Evolutionary conservation across 306 rosid genomes (phyloP).

Genomic region (Cucumis cinereus): DNA sequence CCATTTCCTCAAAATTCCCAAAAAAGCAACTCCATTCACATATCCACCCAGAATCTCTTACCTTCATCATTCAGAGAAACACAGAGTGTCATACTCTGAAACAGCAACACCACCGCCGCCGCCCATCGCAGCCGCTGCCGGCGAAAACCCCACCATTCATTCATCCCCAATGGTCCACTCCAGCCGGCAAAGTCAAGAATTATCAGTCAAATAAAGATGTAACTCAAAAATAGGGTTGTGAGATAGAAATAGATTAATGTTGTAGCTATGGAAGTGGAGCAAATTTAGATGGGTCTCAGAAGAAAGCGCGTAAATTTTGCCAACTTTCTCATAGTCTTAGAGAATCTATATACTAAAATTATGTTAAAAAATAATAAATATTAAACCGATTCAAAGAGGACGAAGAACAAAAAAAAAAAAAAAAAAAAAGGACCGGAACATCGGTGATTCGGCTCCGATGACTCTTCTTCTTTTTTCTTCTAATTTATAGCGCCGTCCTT

Average conservation of each 20-base stretch:
- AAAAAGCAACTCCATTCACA: neutral
- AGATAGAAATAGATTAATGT: neutral
- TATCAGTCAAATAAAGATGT: neutral
- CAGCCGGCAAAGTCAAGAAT: neutral
- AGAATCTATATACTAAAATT: neutral
- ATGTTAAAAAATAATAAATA: neutral
- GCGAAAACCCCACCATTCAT: conserved; percentile 27
- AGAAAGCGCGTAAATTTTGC: conserved; percentile 36
- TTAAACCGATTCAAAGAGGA: neutral
- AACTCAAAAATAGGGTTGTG: neutral
- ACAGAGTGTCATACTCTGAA: conserved; percentile 16
- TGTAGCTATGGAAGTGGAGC: neutral
- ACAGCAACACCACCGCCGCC: conserved; percentile 13
- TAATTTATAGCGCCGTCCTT: conserved; percentile 23
- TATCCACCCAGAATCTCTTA: neutral
- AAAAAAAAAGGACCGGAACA: neutral
- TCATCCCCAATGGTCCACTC: neutral
- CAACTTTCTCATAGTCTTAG: conserved; percentile 3
- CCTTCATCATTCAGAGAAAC: conserved; percentile 42
- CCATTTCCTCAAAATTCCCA: neutral
- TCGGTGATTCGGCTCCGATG: conserved; percentile 6
- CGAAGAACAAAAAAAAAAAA: neutral
- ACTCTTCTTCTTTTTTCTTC: neutral
- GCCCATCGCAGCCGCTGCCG: conserved; percentile 13
- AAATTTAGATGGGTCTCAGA: conserved; percentile 4